Percentiles rank a stretch among this genome's conserved stretches.
Conservation (phyloP, 2,329 filamentous ascomycete genomes). For the Epichloe gansuensis region DNA sequence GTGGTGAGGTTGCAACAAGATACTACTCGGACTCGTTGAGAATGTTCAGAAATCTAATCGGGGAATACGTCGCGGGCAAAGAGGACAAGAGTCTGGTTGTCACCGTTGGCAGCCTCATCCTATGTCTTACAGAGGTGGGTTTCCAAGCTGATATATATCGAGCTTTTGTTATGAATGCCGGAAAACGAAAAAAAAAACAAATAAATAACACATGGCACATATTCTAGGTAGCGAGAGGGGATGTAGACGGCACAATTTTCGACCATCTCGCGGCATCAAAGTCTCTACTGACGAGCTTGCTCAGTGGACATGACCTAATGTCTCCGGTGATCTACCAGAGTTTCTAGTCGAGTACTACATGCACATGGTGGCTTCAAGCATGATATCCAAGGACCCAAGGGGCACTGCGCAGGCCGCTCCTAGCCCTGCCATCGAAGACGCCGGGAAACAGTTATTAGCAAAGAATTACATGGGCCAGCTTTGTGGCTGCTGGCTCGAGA, state of each 20-base stretch:
- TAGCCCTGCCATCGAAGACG: conserved; percentile 17
- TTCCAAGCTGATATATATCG: background rate
- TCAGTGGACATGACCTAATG: conserved; percentile 18
- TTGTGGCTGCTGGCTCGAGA: conserved; percentile 26
- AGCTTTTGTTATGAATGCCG: too few relatives aligned
- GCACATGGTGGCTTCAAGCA: conserved; percentile 32
- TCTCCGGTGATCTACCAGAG: conserved; percentile 25
- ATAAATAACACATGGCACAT: background rate
- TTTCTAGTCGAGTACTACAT: conserved; percentile 37
- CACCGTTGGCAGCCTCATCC: conserved; percentile 30
- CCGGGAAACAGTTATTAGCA: conserved; percentile 17
- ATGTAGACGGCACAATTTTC: conserved; percentile 31
- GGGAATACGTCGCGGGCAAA: conserved; percentile 20
- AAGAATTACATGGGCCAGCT: conserved; percentile 23
- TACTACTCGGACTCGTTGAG: conserved; percentile 25
- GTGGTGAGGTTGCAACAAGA: conserved; percentile 19
- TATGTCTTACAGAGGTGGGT: conserved; percentile 34
- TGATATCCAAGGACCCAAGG: conserved; percentile 29
- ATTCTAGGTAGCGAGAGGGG: conserved; percentile 25
- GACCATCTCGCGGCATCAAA: conserved; percentile 32
- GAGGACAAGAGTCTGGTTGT: conserved; percentile 25
- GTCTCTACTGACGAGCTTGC: conserved; percentile 25
- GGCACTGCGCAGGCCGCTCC: conserved; percentile 18
- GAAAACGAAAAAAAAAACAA: too few relatives aligned
- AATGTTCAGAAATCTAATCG: conserved; percentile 23